Conservation (phyloP, 345 rosid species). For the Populus nigra region DNA sequence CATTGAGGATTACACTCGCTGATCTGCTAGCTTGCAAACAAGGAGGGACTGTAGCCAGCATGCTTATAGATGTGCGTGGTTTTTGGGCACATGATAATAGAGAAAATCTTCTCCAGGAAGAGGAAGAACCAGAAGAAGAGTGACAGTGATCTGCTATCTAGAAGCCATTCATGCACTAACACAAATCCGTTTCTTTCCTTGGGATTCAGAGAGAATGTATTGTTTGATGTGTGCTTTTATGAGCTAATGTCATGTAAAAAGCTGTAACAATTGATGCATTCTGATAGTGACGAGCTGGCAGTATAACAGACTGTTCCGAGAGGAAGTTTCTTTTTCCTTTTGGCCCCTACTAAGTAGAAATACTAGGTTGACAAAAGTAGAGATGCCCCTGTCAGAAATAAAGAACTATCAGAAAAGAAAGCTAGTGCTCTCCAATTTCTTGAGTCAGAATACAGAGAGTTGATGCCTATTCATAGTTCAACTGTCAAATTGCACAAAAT, state of each 20-base stretch:
- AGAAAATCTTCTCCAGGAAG: slow-evolving; percentile 98
- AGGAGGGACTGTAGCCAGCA: slow-evolving; percentile 97
- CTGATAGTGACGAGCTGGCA: background rate
- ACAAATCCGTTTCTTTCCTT: background rate
- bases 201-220: background rate
- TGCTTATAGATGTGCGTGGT: slow-evolving; percentile 95
- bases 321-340: too few relatives aligned
- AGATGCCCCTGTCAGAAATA: too few relatives aligned
- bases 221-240: background rate
- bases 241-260: slow-evolving; percentile 5
- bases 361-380: too few relatives aligned
- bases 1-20: slow-evolving; percentile 57
- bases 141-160: slow-evolving; percentile 6
- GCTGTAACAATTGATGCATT: background rate
- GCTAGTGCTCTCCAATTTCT: too few relatives aligned
- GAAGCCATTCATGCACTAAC: slow-evolving; percentile 10
- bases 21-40: slow-evolving; percentile 91
- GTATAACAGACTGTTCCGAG: too few relatives aligned
- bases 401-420: too few relatives aligned
- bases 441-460: background rate
- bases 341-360: too few relatives aligned
- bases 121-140: slow-evolving; percentile 82
- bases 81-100: slow-evolving; percentile 99
- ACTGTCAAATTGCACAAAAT: background rate
- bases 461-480: background rate